These are phyloP conservation scores for Trypanosoma cruzi DNA, from an alignment of 208 protist species.

Conservation along the genomic window DNA sequence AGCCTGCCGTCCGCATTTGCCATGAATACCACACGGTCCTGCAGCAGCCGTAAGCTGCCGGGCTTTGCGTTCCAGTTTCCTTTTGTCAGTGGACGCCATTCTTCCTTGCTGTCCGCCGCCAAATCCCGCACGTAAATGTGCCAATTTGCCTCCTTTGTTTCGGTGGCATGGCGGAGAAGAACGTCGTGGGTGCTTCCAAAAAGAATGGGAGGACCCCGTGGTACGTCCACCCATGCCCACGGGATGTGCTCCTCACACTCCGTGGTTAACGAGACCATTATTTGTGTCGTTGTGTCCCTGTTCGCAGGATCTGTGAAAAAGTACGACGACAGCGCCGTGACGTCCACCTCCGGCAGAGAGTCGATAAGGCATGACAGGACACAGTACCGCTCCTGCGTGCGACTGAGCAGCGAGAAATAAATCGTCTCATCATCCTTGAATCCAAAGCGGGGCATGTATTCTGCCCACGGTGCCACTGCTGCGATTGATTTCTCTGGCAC, in stretches of 20 bases:
- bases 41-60: conserved; percentile 26
- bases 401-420: conserved; percentile 66
- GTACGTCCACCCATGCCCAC: conserved; percentile 82
- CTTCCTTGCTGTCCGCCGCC: conserved; percentile 13
- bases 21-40: conserved; percentile 53
- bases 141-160: conserved; percentile 59
- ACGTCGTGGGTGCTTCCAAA: conserved; percentile 60
- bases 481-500: conserved; percentile 47
- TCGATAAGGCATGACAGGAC: conserved; percentile 62
- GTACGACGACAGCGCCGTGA: conserved; percentile 31
- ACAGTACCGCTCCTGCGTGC: conserved; percentile 67
- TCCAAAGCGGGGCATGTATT: conserved; percentile 87
- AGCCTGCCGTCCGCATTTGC: conserved; percentile 67
- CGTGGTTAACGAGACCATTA: conserved; percentile 17
- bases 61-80: conserved; percentile 76
- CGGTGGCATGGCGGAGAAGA: conserved; percentile 51
- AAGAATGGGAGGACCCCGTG: conserved; percentile 40
- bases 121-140: conserved; percentile 53
- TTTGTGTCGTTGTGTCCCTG: not conserved
- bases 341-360: conserved; percentile 40
- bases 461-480: conserved; percentile 50
- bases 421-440: conserved; percentile 69
- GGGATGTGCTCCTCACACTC: conserved; percentile 68
- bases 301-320: conserved; percentile 19
- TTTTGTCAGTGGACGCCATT: conserved; percentile 64